A percentile compares a stretch with the other conserved stretches of the same genome.
phyloP scores from a whole-genome alignment of 306 rosid genomes.

The Acacia crassicarpa region DNA sequence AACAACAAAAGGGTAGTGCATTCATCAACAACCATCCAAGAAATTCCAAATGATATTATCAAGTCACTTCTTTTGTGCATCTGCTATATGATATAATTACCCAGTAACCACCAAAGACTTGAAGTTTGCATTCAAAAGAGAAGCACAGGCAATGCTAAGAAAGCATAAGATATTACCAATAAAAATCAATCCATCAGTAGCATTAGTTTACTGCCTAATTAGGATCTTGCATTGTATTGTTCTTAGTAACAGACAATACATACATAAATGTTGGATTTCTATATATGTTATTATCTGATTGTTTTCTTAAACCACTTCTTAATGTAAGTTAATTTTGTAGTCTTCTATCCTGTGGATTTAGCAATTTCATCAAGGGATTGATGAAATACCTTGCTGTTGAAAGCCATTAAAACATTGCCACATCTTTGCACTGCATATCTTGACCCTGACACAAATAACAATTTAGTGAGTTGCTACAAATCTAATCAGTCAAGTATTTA shows the following conservation, averaged over 20 bases:
- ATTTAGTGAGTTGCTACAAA: conserved; percentile 37
- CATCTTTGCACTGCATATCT: conserved; percentile 97
- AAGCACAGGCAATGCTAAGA: not conserved
- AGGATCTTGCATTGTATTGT: too few relatives aligned
- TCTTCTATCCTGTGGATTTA: conserved; percentile 11
- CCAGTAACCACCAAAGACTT: not conserved
- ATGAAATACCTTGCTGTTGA: conserved; percentile 81
- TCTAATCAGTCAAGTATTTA: conserved; percentile 29
- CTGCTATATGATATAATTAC: not conserved
- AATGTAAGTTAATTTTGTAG: not conserved
- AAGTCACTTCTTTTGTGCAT: not conserved
- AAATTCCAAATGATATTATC: not conserved
- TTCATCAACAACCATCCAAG: not conserved
- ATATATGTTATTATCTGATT: not conserved
- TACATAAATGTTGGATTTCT: not conserved
- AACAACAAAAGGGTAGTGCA: not conserved
- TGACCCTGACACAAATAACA: conserved; percentile 71
- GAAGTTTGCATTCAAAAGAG: not conserved
- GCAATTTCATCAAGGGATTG: not conserved
- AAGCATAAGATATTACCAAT: not conserved
- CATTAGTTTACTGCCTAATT: too few relatives aligned
- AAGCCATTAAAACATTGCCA: conserved; percentile 92
- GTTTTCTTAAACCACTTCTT: not conserved
- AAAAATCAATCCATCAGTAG: not conserved
- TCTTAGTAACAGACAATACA: too few relatives aligned